phyloP scores from a whole-genome alignment of 2,329 filamentous ascomycete genomes.

The Eurotiales sp. region DNA sequence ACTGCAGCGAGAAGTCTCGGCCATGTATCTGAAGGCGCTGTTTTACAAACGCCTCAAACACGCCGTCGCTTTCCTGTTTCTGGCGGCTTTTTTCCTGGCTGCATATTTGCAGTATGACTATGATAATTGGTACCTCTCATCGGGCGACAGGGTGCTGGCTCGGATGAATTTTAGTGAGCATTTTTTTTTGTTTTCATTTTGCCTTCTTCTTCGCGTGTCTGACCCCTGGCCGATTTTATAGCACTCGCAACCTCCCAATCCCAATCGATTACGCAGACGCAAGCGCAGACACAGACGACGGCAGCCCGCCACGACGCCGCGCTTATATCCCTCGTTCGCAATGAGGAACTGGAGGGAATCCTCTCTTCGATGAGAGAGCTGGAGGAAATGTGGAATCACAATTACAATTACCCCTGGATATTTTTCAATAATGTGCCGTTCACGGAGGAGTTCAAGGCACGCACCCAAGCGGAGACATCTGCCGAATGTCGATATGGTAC shows the following conservation, averaged over 20 bases:
- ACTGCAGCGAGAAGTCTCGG: not conserved
- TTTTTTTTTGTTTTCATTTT: not conserved
- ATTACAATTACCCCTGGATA: conserved; percentile 99
- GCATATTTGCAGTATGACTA: conserved; percentile 4
- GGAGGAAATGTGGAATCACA: conserved; percentile 92
- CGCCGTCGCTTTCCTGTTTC: not conserved
- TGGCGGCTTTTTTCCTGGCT: not conserved
- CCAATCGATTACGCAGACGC: not conserved
- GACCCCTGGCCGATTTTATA: not conserved
- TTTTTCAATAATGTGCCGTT: conserved; percentile 98
- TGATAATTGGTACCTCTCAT: conserved; percentile 13
- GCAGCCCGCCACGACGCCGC: conserved; percentile 83
- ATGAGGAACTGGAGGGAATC: conserved; percentile 81
- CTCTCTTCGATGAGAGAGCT: conserved; percentile 85
- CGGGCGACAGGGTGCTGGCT: conserved; percentile 10
- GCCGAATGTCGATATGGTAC: conserved; percentile 81
- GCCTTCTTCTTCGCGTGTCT: not conserved
- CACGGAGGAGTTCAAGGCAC: conserved; percentile 86
- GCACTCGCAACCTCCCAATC: not conserved
- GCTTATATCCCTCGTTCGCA: conserved; percentile 84
- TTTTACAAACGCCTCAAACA: conserved; percentile 7
- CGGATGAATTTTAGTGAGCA: conserved; percentile 12
- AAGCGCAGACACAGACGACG: too few relatives aligned
- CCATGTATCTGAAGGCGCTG: conserved; percentile 8
- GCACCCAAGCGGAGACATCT: conserved; percentile 76